These are phyloP conservation scores for Candida mesenterica DNA, from an alignment of 1,139 yeast species.

Conservation along the genomic window DNA sequence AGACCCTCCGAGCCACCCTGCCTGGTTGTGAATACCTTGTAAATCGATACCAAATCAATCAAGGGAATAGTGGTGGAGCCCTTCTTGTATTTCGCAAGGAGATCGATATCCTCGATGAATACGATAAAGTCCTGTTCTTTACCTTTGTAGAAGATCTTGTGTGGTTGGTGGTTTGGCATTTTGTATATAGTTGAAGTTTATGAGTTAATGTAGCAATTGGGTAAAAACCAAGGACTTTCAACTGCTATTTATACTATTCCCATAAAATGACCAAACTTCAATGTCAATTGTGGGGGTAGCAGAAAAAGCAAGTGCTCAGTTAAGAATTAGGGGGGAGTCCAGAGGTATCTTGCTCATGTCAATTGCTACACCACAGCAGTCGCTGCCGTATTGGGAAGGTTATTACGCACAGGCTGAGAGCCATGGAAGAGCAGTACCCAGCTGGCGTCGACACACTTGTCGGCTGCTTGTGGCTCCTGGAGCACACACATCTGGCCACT, in stretches of 20 bases:
- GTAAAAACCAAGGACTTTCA: not conserved
- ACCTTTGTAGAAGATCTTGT: slow-evolving; percentile 67
- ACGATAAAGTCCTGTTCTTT: slow-evolving; percentile 58
- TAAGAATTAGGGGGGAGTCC: too few relatives aligned
- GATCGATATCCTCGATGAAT: slow-evolving; percentile 56
- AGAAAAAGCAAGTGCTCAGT: too few relatives aligned
- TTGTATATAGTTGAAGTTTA: not conserved
- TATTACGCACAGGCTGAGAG: too few relatives aligned
- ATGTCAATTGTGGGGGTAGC: slow-evolving; percentile 1
- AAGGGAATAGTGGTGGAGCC: slow-evolving; percentile 58
- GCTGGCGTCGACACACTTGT: too few relatives aligned
- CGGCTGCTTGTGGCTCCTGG: too few relatives aligned
- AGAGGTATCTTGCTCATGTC: too few relatives aligned
- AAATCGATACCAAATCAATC: slow-evolving; percentile 62
- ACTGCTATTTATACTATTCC: not conserved
- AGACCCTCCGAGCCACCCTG: slow-evolving; percentile 72
- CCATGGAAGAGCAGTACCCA: too few relatives aligned
- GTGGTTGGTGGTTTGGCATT: slow-evolving; percentile 11
- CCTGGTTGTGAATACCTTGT: slow-evolving; percentile 59
- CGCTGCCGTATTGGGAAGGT: too few relatives aligned
- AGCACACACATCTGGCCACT: too few relatives aligned
- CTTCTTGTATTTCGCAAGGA: slow-evolving; percentile 46
- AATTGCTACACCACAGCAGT: too few relatives aligned
- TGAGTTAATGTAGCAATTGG: not conserved
- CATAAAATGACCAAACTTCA: not conserved